Percentiles rank a stretch among this genome's conserved stretches.
Conservation (phyloP, 768 basidiomycete species). For the Lentinula aciculospora region DNA sequence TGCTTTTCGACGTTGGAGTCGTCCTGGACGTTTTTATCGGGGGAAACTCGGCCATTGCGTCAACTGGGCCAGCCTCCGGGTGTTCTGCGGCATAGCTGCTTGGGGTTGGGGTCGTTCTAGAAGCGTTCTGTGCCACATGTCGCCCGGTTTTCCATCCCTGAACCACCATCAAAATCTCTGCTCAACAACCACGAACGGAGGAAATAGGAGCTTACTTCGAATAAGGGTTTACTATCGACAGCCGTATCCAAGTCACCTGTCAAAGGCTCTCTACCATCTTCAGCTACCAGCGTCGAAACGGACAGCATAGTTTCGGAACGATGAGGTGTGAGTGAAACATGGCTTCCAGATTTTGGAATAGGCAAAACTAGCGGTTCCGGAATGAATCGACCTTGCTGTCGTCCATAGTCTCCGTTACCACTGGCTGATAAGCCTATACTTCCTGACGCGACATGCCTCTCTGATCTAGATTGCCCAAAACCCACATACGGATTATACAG, state of each 20-base stretch:
- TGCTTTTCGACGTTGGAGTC: background rate
- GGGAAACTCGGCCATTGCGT: too few relatives aligned
- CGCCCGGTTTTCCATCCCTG: background rate
- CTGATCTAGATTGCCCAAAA: background rate
- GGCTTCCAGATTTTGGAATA: background rate
- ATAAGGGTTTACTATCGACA: background rate
- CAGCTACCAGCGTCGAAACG: slow-evolving; percentile 7
- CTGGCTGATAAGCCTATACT: background rate
- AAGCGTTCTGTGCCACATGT: background rate
- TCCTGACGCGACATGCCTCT: background rate
- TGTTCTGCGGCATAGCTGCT: background rate
- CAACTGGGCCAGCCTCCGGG: too few relatives aligned
- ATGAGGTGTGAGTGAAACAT: background rate
- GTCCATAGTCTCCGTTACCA: background rate
- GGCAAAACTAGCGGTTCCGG: background rate
- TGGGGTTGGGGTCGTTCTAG: background rate
- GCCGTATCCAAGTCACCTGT: background rate
- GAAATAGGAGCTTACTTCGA: background rate
- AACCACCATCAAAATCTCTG: background rate
- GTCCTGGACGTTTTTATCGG: background rate
- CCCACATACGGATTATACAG: slow-evolving; percentile 2
- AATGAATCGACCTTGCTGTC: background rate
- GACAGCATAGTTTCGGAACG: slow-evolving; percentile 3
- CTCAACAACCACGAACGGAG: background rate
- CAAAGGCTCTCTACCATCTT: slow-evolving; percentile 2